Evolutionary conservation across 208 protist genomes (phyloP).

Genomic region (Porcisia deanei): DNA sequence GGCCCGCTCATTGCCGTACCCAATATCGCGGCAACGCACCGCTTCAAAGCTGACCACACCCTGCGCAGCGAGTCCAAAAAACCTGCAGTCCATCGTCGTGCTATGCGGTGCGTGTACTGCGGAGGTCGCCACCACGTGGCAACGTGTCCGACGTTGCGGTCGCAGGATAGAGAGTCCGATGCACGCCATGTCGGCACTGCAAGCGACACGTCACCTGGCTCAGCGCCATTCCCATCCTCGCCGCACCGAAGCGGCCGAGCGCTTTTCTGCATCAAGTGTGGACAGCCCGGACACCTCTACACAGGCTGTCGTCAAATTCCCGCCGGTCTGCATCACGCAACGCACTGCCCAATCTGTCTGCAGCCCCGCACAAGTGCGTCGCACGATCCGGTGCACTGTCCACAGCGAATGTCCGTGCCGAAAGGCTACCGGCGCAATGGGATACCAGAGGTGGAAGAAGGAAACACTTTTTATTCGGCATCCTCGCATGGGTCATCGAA

Average conservation of each 20-base stretch:
- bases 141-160: conserved; percentile 51
- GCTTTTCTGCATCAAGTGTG: conserved; percentile 77
- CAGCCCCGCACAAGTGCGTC: conserved; percentile 23
- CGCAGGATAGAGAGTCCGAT: conserved; percentile 8
- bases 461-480: no score
- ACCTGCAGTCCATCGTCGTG: conserved; percentile 60
- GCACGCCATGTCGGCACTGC: not conserved
- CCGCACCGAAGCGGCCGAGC: not conserved
- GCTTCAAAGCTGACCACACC: conserved; percentile 41
- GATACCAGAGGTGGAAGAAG: conserved; percentile 18
- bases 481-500: not conserved
- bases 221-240: no score
- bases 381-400: conserved; percentile 54
- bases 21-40: conserved; percentile 45
- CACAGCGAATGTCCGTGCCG: conserved; percentile 48
- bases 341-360: conserved; percentile 64
- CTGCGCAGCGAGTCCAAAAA: conserved; percentile 45
- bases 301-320: conserved; percentile 43
- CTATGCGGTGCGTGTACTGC: conserved; percentile 82
- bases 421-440: conserved; percentile 37
- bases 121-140: conserved; percentile 77
- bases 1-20: conserved; percentile 46
- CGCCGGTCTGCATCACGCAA: conserved; percentile 35
- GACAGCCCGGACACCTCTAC: conserved; percentile 54
- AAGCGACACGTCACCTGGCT: not conserved